Conservation (phyloP, 2,329 filamentous ascomycete species). For the Cercospora beticola region DNA sequence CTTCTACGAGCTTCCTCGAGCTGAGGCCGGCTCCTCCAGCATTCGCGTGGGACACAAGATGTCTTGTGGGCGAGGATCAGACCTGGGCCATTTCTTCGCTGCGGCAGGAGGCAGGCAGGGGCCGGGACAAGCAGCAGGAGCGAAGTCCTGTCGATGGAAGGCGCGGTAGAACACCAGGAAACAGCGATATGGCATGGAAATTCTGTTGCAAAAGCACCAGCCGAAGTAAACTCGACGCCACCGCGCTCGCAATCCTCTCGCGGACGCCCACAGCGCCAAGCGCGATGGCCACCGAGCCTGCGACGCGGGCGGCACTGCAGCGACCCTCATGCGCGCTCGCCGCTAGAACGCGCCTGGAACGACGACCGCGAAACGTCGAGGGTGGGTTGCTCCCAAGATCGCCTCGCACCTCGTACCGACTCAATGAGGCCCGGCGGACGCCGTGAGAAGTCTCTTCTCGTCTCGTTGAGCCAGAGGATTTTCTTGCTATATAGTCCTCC, state of each 20-base stretch:
- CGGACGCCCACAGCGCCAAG: neutral
- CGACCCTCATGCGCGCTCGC: neutral
- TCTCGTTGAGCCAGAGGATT: neutral
- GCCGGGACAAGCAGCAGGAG: neutral
- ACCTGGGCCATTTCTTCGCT: neutral
- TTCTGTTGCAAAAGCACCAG: neutral
- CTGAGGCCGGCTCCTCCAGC: neutral
- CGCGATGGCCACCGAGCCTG: neutral
- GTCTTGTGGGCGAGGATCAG: neutral
- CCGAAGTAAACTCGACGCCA: neutral
- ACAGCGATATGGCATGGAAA: neutral
- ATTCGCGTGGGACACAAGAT: constrained; percentile 4
- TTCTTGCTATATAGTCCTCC: neutral
- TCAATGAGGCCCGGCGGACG: constrained; percentile 1
- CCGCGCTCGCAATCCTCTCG: neutral
- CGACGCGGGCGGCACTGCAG: neutral
- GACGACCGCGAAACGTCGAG: constrained; percentile 1
- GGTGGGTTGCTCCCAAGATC: neutral
- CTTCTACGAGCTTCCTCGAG: neutral
- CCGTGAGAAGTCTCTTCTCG: neutral
- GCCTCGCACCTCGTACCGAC: constrained; percentile 1
- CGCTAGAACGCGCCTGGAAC: constrained; percentile 13
- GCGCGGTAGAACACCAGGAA: neutral
- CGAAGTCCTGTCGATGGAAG: neutral
- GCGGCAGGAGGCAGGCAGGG: neutral